Percentiles rank a stretch among this genome's conserved stretches.
Conservation (phyloP, 495 filamentous ascomycete species). For the Neurospora tetraspora region DNA sequence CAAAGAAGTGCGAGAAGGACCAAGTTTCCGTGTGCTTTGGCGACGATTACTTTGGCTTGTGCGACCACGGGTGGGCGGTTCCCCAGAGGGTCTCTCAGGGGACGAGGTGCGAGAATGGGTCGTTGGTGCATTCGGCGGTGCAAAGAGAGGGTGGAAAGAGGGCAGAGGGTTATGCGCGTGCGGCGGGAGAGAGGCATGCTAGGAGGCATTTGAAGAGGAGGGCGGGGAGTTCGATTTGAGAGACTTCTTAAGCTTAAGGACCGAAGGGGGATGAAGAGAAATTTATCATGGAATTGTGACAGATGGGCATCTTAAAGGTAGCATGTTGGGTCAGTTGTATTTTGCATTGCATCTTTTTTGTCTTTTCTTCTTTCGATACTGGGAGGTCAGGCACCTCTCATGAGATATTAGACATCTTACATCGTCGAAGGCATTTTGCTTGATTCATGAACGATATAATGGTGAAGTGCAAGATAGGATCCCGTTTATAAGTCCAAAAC, state of each 20-base stretch:
- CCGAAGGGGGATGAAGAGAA: not conserved
- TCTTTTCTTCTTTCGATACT: not conserved
- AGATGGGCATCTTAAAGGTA: not conserved
- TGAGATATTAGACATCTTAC: not conserved
- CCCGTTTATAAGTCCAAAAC: no score
- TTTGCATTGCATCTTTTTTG: not conserved
- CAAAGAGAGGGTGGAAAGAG: not conserved
- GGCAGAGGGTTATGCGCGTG: not conserved
- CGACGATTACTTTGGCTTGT: slow-evolving; percentile 9
- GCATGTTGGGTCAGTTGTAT: not conserved
- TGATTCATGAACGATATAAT: not conserved
- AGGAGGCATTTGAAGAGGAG: not conserved
- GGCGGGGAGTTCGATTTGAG: not conserved
- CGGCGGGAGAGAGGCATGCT: not conserved
- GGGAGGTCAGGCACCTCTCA: not conserved
- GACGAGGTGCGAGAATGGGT: slow-evolving; percentile 9
- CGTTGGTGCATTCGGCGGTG: not conserved
- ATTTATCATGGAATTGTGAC: rapidly evolving
- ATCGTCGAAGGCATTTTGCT: not conserved
- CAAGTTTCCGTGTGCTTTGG: not conserved
- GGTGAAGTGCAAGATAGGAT: not conserved
- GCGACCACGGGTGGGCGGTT: slow-evolving; percentile 8
- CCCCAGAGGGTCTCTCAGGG: slow-evolving; percentile 4
- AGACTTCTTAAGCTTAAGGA: no score
- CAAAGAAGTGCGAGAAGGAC: not conserved